Conservation (phyloP, 768 basidiomycete genomes). For the Amanita rubescens region DNA sequence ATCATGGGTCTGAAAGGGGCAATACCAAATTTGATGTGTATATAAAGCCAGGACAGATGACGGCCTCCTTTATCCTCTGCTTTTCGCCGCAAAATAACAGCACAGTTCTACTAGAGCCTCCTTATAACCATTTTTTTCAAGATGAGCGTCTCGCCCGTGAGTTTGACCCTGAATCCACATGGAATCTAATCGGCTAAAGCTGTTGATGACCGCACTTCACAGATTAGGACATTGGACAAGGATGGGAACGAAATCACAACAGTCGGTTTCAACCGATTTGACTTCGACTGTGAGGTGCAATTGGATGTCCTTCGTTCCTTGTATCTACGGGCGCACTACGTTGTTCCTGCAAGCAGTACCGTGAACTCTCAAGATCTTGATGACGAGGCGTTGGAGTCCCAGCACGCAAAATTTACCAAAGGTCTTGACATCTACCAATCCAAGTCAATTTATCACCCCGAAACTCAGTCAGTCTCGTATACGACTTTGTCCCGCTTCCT, state of each 20-base stretch:
- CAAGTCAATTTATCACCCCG: conserved; percentile 80
- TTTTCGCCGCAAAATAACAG: background rate
- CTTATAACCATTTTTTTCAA: background rate
- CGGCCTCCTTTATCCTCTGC: background rate
- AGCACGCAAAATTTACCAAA: conserved; percentile 49
- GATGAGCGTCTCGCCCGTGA: background rate
- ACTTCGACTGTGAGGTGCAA: conserved; percentile 82
- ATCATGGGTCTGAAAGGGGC: background rate
- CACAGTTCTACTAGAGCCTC: background rate
- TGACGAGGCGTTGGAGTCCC: conserved; percentile 31
- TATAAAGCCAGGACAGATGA: background rate
- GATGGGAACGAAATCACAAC: conserved; percentile 65
- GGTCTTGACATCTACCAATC: conserved; percentile 57
- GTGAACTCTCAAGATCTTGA: conserved; percentile 27
- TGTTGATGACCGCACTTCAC: background rate
- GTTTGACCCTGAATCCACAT: background rate
- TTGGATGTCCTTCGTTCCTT: conserved; percentile 79
- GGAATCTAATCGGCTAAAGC: background rate
- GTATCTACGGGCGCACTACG: conserved; percentile 80
- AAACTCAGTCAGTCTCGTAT: conserved; percentile 80
- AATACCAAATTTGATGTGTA: background rate
- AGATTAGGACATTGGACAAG: conserved; percentile 68
- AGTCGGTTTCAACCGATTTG: conserved; percentile 83
- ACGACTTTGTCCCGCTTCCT: conserved; percentile 89
- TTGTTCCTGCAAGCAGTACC: conserved; percentile 33